Conservation (phyloP, 768 basidiomycete genomes). For the Lactarius tabidus region DNA sequence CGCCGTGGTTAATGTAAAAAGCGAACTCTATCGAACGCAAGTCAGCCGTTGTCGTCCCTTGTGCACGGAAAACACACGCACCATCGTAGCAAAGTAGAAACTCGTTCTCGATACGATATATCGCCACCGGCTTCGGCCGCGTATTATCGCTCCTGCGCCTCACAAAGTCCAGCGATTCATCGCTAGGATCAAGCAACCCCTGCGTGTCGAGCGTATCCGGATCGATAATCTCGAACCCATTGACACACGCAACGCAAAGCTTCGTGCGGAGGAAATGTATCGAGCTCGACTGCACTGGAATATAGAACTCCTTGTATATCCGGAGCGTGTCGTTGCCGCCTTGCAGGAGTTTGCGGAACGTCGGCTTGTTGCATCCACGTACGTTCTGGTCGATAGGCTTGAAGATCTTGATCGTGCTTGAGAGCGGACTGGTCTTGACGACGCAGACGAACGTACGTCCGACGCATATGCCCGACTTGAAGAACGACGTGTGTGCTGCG, state of each 20-base stretch:
- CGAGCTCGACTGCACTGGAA: too few species aligned
- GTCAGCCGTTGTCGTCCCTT: neutral
- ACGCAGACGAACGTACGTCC: too few species aligned
- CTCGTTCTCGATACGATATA: constrained; percentile 94
- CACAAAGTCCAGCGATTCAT: constrained; percentile 90
- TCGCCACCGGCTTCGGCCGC: too few species aligned
- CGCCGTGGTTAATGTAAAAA: constrained; percentile 97
- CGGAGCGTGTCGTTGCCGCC: constrained; percentile 95
- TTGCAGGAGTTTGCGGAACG: constrained; percentile 92
- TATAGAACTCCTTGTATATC: too few species aligned
- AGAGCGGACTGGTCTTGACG: constrained; percentile 71
- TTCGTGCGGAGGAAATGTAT: too few species aligned
- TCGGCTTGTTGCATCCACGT: constrained; percentile 76
- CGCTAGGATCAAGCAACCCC: constrained; percentile 88
- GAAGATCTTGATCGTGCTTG: constrained; percentile 96
- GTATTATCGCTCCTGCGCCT: constrained; percentile 75
- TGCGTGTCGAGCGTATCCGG: constrained; percentile 96
- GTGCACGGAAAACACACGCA: too few species aligned
- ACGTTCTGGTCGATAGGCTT: constrained; percentile 92
- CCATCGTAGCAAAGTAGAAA: constrained; percentile 98
- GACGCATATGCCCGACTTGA: constrained; percentile 91
- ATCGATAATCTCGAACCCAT: constrained; percentile 98
- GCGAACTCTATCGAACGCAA: constrained; percentile 76
- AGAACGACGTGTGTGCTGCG: too few species aligned
- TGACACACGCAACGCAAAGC: constrained; percentile 97